Conservation (phyloP, 192 early-diverging fungal genomes). For the Mortierella alpina region DNA sequence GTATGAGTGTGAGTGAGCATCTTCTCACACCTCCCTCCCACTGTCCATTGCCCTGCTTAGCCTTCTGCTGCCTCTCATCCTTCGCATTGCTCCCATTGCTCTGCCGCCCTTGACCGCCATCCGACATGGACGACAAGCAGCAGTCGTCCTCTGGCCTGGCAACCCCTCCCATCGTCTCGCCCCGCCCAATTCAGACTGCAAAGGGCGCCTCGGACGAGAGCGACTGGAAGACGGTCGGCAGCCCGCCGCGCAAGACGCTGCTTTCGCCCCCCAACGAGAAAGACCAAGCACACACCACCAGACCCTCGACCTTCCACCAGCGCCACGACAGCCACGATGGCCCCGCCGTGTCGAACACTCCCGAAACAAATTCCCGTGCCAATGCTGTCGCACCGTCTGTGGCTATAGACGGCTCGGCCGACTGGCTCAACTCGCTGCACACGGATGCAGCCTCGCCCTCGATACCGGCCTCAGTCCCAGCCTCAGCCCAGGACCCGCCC, state of each 20-base stretch:
- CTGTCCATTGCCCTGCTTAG: neutral
- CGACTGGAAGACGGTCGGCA: conserved; percentile 71
- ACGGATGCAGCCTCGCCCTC: neutral
- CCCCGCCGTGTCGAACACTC: neutral
- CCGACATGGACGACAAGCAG: conserved; percentile 34
- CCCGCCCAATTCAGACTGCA: conserved; percentile 17
- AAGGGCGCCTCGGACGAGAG: conserved; percentile 5
- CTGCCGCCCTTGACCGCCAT: neutral
- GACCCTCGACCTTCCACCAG: neutral
- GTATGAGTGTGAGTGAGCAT: neutral
- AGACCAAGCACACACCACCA: neutral
- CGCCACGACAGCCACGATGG: neutral
- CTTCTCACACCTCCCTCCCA: neutral
- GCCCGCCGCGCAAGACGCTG: conserved; percentile 60
- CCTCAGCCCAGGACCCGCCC: neutral
- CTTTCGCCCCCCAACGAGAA: conserved; percentile 54
- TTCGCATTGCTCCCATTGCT: neutral
- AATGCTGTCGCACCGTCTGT: neutral
- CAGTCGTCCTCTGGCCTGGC: conserved; percentile 27
- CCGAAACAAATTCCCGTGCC: neutral
- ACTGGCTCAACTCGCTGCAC: neutral
- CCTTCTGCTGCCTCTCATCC: neutral
- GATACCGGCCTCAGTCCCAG: neutral
- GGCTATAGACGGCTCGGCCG: neutral
- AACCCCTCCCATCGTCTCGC: conserved; percentile 49